Base-by-base conservation (phyloP, 164 flowering plant species). In the Nymphaea thermarum region DNA sequence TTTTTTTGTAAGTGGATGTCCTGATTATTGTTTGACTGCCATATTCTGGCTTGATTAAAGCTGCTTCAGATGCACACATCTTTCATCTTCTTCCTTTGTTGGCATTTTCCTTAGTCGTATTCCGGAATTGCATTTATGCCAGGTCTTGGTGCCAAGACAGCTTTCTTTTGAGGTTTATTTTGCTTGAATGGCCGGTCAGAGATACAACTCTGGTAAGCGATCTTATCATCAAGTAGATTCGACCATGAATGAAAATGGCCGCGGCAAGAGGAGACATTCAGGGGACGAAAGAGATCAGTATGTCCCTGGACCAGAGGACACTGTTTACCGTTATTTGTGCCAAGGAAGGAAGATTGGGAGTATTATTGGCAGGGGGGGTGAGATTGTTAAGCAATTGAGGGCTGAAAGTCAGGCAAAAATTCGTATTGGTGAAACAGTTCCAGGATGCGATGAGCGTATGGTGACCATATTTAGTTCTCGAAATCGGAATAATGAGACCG, bases 351-450 rank as follows among this genome's bases (percentile, higher is more conserved):
- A 89, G 85, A 95, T 92, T 71, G 99, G 99, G 45, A 92, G 97
- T 68, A 81, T 95, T 12, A 92, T 95, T 60, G 99, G 99, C 36
- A 85, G 87, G 78, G 99, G 99, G 55, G 99, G 99, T 65, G 98
- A 90, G 66, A 91, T 91, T 78, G 90, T 90, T 44, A 95, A 91
- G 86, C 96, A 91, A 68, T 62, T 95, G 43, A 86, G 99, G 83
- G 70, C 71, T n/a, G 99, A 95, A 61, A 95, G 90, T 42, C 89
- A 83, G 65, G 78, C 99, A 1, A 95, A 90, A 81, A 90, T 95
- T 60, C 81, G 98, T 70, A 92, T 95, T 75, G 93, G 96, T 47
- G 99, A 92, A 67, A 78, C 88, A 4, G 80, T 92, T 63, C 84
- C 87, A 2, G 96, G 94, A 5, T 85, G 85, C 69, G 97, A 90